A percentile compares a stretch with the other conserved stretches of the same genome.
Evolutionary conservation across 768 basidiomycete genomes (phyloP).

Genomic region (Kwoniella botswanensis): DNA sequence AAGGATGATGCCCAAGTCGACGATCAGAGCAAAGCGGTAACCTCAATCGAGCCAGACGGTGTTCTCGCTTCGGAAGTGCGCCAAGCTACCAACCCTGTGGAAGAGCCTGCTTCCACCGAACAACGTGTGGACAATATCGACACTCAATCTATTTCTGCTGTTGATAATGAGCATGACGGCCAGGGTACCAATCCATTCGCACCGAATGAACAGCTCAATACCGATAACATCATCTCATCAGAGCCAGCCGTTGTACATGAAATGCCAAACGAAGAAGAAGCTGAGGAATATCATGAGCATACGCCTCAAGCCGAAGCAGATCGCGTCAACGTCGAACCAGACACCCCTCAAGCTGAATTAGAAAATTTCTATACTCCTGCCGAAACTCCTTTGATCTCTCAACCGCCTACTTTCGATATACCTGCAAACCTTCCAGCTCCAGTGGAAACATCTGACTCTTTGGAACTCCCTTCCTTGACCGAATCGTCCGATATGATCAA

Average conservation of each 20-base stretch:
- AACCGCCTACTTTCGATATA: not conserved
- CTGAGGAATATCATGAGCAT: not conserved
- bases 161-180: not conserved
- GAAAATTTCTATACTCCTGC: constrained; percentile 8
- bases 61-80: too few species aligned
- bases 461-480: rapidly evolving
- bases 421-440: not conserved
- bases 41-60: not conserved
- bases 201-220: not conserved
- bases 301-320: not conserved
- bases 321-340: not conserved
- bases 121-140: not conserved
- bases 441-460: too few species aligned
- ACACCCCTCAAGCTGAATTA: not conserved
- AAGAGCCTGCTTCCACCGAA: not conserved
- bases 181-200: too few species aligned
- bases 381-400: constrained; percentile 7
- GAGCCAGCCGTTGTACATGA: not conserved
- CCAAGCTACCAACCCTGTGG: too few species aligned
- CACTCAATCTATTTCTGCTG: not conserved
- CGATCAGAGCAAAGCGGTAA: not conserved
- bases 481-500: not conserved
- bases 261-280: not conserved
- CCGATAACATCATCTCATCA: not conserved
- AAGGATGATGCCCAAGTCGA: not conserved